phyloP scores from a whole-genome alignment of 78 protist species.

The Diacronema lutheri region DNA sequence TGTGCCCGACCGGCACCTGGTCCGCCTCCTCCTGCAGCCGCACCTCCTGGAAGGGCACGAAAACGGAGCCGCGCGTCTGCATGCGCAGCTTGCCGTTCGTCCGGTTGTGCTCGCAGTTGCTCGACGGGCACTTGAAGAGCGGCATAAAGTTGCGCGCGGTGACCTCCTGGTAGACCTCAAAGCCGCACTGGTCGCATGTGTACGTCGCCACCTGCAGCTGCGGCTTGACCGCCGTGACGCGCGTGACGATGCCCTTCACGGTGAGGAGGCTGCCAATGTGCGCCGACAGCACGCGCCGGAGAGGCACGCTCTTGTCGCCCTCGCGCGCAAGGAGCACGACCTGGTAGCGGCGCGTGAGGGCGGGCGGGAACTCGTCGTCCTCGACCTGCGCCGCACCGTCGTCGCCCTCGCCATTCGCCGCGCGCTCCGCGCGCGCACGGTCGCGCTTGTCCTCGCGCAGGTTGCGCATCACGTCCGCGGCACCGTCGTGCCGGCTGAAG shows the following conservation, averaged over 20 bases:
- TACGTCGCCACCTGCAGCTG: conserved; percentile 88
- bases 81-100: conserved; percentile 54
- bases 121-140: conserved; percentile 46
- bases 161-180: conserved; percentile 86
- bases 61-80: conserved; percentile 94
- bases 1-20: conserved; percentile 94
- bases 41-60: conserved; percentile 92
- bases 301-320: not conserved
- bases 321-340: not conserved
- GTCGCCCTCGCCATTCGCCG: conserved; percentile 4
- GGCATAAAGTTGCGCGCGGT: conserved; percentile 44
- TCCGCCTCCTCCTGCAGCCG: conserved; percentile 90
- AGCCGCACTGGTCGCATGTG: conserved; percentile 90
- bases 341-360: not conserved
- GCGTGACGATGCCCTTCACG: conserved; percentile 84
- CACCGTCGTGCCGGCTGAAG: not conserved
- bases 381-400: not conserved
- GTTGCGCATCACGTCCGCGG: not conserved
- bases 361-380: not conserved
- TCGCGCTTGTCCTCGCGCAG: too few relatives aligned
- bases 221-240: conserved; percentile 91
- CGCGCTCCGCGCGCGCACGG: not conserved
- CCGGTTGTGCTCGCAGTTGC: conserved; percentile 43
- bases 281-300: not conserved
- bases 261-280: conserved; percentile 43